A percentile compares a stretch with the other conserved stretches of the same genome.
phyloP scores from a whole-genome alignment of 2,329 filamentous ascomycete genomes.

The Botrytis hyacinthi region DNA sequence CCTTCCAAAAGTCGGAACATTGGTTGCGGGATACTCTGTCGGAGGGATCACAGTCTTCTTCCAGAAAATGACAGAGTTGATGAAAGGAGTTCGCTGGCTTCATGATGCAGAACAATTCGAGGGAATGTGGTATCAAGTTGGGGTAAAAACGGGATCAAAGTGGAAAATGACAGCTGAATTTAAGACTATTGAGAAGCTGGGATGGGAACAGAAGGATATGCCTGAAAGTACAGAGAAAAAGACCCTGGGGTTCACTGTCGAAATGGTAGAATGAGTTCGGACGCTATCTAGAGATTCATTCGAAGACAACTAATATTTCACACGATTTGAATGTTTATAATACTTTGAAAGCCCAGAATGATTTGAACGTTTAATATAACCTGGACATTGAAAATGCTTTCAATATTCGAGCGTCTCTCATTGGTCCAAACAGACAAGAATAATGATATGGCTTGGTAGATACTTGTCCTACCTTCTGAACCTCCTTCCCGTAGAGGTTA shows the following conservation, averaged over 20 bases:
- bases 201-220: conserved; percentile 2
- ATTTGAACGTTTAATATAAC: too few species aligned
- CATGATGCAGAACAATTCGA: conserved; percentile 19
- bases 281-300: background rate
- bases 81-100: background rate
- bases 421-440: background rate
- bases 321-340: background rate
- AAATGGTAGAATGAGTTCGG: background rate
- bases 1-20: background rate
- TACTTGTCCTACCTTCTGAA: background rate
- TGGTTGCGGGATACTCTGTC: conserved; percentile 3
- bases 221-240: background rate
- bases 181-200: background rate
- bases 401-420: background rate
- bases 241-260: background rate
- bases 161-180: conserved; percentile 11
- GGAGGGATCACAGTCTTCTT: background rate
- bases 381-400: background rate
- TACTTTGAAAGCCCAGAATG: accelerated
- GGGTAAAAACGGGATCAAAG: conserved; percentile 13
- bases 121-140: conserved; percentile 16
- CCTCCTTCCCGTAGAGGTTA: background rate
- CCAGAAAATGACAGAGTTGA: background rate
- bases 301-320: background rate
- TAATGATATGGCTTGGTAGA: background rate